These are phyloP conservation scores for Cryomyces antarcticus DNA, from an alignment of 495 filamentous ascomycete genomes.

Conservation along the genomic window DNA sequence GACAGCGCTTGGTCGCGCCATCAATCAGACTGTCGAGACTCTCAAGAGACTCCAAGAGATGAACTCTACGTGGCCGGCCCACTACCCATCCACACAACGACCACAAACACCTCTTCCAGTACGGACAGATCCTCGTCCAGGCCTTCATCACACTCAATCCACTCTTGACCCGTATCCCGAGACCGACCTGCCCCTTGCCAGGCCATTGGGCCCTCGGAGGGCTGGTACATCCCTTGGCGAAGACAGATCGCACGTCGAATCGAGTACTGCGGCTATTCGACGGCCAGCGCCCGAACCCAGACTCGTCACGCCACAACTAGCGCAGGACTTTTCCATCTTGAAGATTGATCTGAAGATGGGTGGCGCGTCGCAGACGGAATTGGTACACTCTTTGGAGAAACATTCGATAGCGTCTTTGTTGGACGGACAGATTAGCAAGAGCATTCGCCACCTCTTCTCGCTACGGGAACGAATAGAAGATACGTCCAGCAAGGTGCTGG, in stretches of 20 bases:
- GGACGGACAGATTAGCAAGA: constrained; percentile 84
- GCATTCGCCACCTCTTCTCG: constrained; percentile 69
- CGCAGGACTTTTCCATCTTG: constrained; percentile 84
- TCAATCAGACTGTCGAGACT: constrained; percentile 65
- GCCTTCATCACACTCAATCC: constrained; percentile 20
- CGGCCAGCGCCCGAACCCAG: constrained; percentile 40
- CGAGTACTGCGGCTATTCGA: constrained; percentile 43
- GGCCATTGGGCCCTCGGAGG: constrained; percentile 36
- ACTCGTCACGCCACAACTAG: constrained; percentile 78
- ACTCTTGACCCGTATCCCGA: constrained; percentile 14
- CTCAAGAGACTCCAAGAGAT: constrained; percentile 63
- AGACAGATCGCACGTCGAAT: constrained; percentile 36
- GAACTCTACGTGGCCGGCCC: constrained; percentile 82
- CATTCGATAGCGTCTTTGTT: constrained; percentile 68
- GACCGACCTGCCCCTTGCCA: constrained; percentile 19
- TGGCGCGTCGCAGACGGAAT: constrained; percentile 61
- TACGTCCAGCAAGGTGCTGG: constrained; percentile 87
- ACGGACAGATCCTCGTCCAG: constrained; percentile 15
- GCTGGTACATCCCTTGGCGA: constrained; percentile 52
- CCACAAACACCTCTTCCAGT: constrained; percentile 10
- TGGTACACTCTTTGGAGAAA: constrained; percentile 95
- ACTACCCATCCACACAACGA: constrained; percentile 74
- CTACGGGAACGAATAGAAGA: constrained; percentile 91
- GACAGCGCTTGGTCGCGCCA: constrained; percentile 62
- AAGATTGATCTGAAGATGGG: constrained; percentile 90